Conservation (phyloP, 441 rosid species). For the Gossypium laxum region DNA sequence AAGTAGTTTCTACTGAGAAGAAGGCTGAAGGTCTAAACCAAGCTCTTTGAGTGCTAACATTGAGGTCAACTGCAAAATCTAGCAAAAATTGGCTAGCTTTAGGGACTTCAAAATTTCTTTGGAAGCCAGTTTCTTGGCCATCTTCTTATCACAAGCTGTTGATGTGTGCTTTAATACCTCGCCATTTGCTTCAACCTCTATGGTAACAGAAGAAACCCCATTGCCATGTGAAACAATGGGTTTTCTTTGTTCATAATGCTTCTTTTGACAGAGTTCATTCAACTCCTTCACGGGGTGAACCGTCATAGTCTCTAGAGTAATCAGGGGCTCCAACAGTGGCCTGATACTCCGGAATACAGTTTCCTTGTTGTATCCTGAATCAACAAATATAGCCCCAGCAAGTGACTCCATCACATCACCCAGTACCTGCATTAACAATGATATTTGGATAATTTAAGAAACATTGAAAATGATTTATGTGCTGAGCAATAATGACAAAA, state of each 20-base stretch:
- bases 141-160: conserved; percentile 32
- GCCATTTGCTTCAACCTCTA: conserved; percentile 51
- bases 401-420: conserved; percentile 82
- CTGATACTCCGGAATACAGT: conserved; percentile 46
- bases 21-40: not conserved
- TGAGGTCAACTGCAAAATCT: not conserved
- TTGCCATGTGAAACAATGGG: conserved; percentile 3
- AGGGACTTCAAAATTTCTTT: conserved; percentile 43
- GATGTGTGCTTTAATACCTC: conserved; percentile 26
- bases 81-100: conserved; percentile 19
- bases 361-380: conserved; percentile 59
- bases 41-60: not conserved
- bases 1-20: not conserved
- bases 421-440: conserved; percentile 43
- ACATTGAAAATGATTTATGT: not conserved
- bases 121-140: conserved; percentile 48
- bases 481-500: too few relatives aligned
- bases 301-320: conserved; percentile 54
- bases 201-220: conserved; percentile 25
- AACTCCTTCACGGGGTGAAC: conserved; percentile 60
- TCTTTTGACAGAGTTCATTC: conserved; percentile 42
- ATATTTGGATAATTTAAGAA: not conserved
- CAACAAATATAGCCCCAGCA: conserved; percentile 76
- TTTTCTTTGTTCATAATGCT: conserved; percentile 25
- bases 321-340: conserved; percentile 63